These are phyloP conservation scores for Thelonectria rubi DNA, from an alignment of 2,329 filamentous ascomycete species.

Conservation along the genomic window DNA sequence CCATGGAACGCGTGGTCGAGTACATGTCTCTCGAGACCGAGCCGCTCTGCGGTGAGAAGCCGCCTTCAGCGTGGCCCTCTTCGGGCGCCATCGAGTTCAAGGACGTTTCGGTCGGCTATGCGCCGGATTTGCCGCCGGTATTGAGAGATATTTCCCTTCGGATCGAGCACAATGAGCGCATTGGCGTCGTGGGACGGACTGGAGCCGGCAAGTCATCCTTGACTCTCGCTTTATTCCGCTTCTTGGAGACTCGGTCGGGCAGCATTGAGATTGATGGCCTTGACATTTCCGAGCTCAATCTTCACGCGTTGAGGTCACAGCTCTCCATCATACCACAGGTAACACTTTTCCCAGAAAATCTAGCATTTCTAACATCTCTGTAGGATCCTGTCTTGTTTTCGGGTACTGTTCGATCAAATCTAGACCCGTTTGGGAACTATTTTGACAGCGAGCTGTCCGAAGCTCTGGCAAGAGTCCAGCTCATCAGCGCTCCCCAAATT, in stretches of 20 bases:
- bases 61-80: slow-evolving; percentile 77
- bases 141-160: slow-evolving; percentile 73
- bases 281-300: slow-evolving; percentile 75
- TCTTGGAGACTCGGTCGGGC: slow-evolving; percentile 73
- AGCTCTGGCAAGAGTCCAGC: slow-evolving; percentile 74
- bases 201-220: slow-evolving; percentile 80
- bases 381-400: slow-evolving; percentile 84
- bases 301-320: slow-evolving; percentile 73
- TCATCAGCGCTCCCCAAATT: slow-evolving; percentile 52
- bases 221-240: slow-evolving; percentile 78
- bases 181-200: slow-evolving; percentile 79
- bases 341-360: not conserved
- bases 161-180: slow-evolving; percentile 70
- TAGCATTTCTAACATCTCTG: slow-evolving; percentile 17
- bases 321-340: slow-evolving; percentile 78
- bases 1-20: slow-evolving; percentile 78
- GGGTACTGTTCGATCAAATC: slow-evolving; percentile 77
- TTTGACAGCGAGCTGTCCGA: slow-evolving; percentile 74
- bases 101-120: slow-evolving; percentile 76
- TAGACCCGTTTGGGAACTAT: slow-evolving; percentile 79
- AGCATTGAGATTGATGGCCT: slow-evolving; percentile 75
- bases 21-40: slow-evolving; percentile 75
- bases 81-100: slow-evolving; percentile 75
- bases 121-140: slow-evolving; percentile 73
- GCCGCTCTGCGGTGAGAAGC: slow-evolving; percentile 66